phyloP scores from a whole-genome alignment of 192 early-diverging fungal genomes.

The Ramicandelaber brevisporus region DNA sequence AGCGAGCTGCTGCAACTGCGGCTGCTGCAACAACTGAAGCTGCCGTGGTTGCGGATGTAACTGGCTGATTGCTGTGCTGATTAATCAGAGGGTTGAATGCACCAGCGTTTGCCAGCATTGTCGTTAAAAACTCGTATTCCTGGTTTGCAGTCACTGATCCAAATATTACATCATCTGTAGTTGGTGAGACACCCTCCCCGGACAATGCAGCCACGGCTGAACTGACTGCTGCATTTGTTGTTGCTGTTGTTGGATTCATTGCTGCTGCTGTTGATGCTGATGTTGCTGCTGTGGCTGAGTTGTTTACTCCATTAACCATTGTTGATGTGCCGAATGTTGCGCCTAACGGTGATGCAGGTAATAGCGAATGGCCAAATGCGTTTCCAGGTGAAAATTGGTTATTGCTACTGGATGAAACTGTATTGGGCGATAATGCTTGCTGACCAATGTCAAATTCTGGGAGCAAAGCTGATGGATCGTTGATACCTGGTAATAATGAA shows the following conservation, averaged over 20 bases:
- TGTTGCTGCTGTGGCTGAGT: neutral
- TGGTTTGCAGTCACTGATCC: slow-evolving; percentile 70
- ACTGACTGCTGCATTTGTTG: slow-evolving; percentile 6
- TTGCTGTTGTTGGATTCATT: slow-evolving; percentile 2
- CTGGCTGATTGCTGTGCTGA: slow-evolving; percentile 4
- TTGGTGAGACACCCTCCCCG: slow-evolving; percentile 1
- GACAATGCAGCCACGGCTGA: slow-evolving; percentile 5
- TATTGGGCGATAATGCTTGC: slow-evolving; percentile 2
- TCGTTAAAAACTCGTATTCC: slow-evolving; percentile 71
- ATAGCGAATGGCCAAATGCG: neutral
- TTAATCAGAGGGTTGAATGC: slow-evolving; percentile 8
- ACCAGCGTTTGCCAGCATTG: slow-evolving; percentile 54
- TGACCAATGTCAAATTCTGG: slow-evolving; percentile 1
- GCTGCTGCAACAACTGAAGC: slow-evolving; percentile 8
- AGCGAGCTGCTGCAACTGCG: slow-evolving; percentile 1
- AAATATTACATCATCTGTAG: slow-evolving; percentile 17
- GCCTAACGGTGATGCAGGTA: slow-evolving; percentile 4
- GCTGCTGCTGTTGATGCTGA: neutral
- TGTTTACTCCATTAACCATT: slow-evolving; percentile 2
- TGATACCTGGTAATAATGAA: slow-evolving; percentile 4
- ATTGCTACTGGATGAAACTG: slow-evolving; percentile 2
- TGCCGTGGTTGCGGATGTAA: slow-evolving; percentile 1
- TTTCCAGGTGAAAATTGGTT: neutral
- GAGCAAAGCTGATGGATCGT: slow-evolving; percentile 2
- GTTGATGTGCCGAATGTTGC: slow-evolving; percentile 6